Evolutionary conservation across 805 yeast genomes (phyloP), one percentile per base, ranked within the genome.

Genomic region (Ogataea trehalophila): DNA sequence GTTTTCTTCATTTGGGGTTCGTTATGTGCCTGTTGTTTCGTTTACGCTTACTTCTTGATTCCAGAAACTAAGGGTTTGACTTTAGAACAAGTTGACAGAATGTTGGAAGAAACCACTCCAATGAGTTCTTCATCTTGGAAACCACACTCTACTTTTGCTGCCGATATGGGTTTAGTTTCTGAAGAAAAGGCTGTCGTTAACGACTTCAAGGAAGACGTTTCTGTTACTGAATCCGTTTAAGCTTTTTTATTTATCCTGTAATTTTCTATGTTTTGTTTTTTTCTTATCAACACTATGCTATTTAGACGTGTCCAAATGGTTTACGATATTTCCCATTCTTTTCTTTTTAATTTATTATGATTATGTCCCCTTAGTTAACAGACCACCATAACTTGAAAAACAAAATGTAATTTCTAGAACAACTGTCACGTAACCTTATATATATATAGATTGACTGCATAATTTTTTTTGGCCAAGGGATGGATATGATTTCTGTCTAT

Each of bases 1-100:
- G 60, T 66, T 39, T 54, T 70, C 39, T 69, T 72, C 62, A 48
- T 69, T 18, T 76, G 77, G 11, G 63, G 67, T 22, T 22, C 41
- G 6, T 39, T 22, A 42, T 67, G 71, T 57, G 44, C 52, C 3
- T 45, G 58, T 59, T 73, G 80, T 47, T 67, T 83, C 62, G 72
- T 84, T 67, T 88, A 84, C 65, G 86, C 86, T 45, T 80, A 76
- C 74, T 81, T 87, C 74, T 75, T 76, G 56, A 80, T 88, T 50
- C 81, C 81, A 58, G 92, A 86, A 69, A 88, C 95, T 46, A 81
- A 80, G 71, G 95, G 95, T 49, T 76, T 87, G 59, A 76, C 87
- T 40, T 76, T 88, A 64, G 95, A 87, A 70, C 90, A 87, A 68
- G 87, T 87, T 53, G 90, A 87, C 64, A 55, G 61, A 52, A 64